Base-by-base conservation (phyloP, 176 grass and related monocot genomes). In the Lolium rigidum region DNA sequence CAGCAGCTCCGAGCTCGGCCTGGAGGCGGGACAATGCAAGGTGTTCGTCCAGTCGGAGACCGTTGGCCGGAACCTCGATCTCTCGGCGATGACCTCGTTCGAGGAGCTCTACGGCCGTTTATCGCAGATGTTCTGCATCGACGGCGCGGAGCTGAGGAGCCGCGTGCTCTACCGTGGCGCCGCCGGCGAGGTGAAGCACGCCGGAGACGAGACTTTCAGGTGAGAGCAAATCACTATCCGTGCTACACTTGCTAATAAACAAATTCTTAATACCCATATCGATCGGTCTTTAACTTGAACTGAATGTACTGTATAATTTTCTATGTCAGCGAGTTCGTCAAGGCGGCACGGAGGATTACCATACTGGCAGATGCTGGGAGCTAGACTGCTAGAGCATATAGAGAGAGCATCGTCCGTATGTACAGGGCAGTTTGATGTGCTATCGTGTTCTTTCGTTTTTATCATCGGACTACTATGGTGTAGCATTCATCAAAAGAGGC, bases 171-270 rank as follows among this genome's bases (percentile, higher is more conserved):
- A 94, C 96, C 92, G 89, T 54, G 83, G 88, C 39, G 80, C 70
- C 67, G 35, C 50, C 68, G 90, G 96, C 31, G 84, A 75, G 6
- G 84, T 91, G 68, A 98, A 86, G 70, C 92, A 86, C 22, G 88
- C 93, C 7, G 96, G 96, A 9, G 88, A 98, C 24, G 96, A 95
- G 83, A 38, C 96, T 12, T 95, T 95, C 83, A 89, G 96, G 96
- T 98, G 79, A 91, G 47, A 70, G 81, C 10, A 13, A 35, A 76
- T 20, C 10, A 44, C 13, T 20, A 8, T 68, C 47, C 65, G 9
- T 62, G 39, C 31, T n/a, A 3, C 37, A 63, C 55, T 60, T 48
- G 63, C 13, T 48, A 15, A 4, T 22, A 47, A 51, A 21, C 12
- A 74, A 74, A 25, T 48, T 73, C 6, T 46, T 18, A 21, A 66